phyloP scores from a whole-genome alignment of 306 rosid genomes.

The Pachyrhizus erosus region DNA sequence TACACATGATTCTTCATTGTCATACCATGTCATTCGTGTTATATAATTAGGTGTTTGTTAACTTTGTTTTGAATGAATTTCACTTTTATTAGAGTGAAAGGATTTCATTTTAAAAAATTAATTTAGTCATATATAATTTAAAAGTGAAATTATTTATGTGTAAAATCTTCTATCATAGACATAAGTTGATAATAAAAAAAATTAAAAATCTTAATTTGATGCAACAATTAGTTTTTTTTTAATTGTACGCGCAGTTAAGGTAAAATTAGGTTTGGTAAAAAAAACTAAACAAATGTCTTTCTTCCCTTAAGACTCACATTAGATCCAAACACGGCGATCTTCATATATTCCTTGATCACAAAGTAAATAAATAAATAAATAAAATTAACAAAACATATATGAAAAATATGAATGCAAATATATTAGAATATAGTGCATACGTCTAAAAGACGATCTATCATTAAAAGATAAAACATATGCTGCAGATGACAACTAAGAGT shows the following conservation, averaged over 20 bases:
- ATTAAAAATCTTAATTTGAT: not conserved
- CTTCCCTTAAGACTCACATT: not conserved
- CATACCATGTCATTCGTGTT: not conserved
- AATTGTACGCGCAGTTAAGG: not conserved
- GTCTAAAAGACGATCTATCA: not conserved
- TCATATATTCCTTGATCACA: not conserved
- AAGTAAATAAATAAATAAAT: not conserved
- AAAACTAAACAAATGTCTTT: not conserved
- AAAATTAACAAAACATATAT: not conserved
- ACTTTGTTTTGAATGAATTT: not conserved
- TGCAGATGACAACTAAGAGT: slow-evolving; percentile 43
- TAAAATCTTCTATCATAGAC: not conserved
- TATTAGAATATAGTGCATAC: not conserved
- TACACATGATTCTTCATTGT: not conserved
- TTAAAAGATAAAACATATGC: slow-evolving; percentile 15
- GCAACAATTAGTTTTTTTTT: not conserved
- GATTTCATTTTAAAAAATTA: not conserved
- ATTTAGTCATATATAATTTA: not conserved
- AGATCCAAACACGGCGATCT: not conserved
- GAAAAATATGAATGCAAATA: not conserved
- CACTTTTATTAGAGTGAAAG: not conserved
- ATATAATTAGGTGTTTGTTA: not conserved
- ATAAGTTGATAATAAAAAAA: not conserved
- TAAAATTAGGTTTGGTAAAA: not conserved
- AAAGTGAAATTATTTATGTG: not conserved